A percentile compares a stretch with the other conserved stretches of the same genome.
phyloP scores from a whole-genome alignment of 345 rosid genomes.

The Draba incana region DNA sequence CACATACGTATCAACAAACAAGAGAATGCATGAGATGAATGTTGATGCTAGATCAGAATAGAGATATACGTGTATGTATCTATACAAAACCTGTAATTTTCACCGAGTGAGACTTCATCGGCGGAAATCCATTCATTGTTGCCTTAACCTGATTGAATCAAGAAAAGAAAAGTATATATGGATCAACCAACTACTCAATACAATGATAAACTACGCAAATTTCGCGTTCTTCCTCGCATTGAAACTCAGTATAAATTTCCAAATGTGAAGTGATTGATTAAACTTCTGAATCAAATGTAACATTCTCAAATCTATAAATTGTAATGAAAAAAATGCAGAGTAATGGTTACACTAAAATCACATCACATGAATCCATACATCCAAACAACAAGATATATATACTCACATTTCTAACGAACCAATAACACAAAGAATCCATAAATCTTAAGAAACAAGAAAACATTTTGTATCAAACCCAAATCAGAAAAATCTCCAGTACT shows the following conservation, averaged over 20 bases:
- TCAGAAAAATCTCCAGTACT: no score
- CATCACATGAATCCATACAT: neutral
- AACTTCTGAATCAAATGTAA: neutral
- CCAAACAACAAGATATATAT: neutral
- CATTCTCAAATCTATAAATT: neutral
- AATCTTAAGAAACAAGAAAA: constrained; percentile 1
- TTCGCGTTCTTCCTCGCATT: neutral
- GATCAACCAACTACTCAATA: constrained; percentile 4
- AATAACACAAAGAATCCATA: neutral
- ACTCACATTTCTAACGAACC: no score
- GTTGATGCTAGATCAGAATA: constrained; percentile 10
- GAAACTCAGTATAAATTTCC: neutral
- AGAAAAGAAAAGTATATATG: neutral
- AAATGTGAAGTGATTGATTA: neutral
- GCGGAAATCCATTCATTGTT: constrained; percentile 65
- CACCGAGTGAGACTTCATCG: constrained; percentile 54
- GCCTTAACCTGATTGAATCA: constrained; percentile 35
- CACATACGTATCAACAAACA: constrained; percentile 41
- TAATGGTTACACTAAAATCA: neutral
- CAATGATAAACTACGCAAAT: neutral
- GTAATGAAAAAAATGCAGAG: neutral
- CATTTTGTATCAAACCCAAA: neutral
- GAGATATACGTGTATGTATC: neutral
- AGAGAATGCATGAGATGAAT: constrained; percentile 23
- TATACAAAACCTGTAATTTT: constrained; percentile 52